Evolutionary conservation across 2,329 filamentous ascomycete genomes (phyloP), one percentile per base, ranked within the genome.

Genomic region (Allantophomopsis cytisporea): DNA sequence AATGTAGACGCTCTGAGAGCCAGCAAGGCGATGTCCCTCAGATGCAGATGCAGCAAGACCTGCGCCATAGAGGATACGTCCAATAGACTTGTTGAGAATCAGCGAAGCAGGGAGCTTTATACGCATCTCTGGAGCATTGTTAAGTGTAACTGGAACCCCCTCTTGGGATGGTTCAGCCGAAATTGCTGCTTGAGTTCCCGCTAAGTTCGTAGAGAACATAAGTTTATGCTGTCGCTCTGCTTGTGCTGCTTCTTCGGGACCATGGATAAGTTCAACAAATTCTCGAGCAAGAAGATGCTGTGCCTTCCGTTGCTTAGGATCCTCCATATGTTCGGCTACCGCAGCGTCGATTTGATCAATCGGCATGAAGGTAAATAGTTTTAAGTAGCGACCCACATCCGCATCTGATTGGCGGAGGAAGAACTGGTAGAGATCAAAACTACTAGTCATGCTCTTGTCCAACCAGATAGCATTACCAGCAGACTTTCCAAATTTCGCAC

Each of bases 391-490:
- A 58, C 87, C 83, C 4, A 96, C 76, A 39, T 93, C 82, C 8
- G 73, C 72, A 54, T 98, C 91, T 1, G 87, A 68, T 0, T 82
- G 80, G 38, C 85, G 76, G 46, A 95, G 68, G 51, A 96, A 91
- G 65, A 89, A 95, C 56, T 88, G 68, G 57, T 96, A 96, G 1
- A 96, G 68, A 42, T 96, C 86, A 53, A 89, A 95, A 0, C 78
- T 65, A 21, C 72, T 78, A 2, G 89, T 94, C 71, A 86, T 73
- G 50, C 80, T 77, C 39, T 70, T 68, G 57, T 95, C 86, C 3
- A 98, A 71, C 91, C 91, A 98, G 30, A 98, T 62, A 2, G 89
- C 88, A 57, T 96, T 96, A 18, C 88, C 89, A 2, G 86, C 83
- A 45, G 80, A 93, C 64, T 98, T 98, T 38, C 91, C 91, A 50